Evolutionary conservation across 2,329 filamentous ascomycete genomes (phyloP).

Genomic region (Phialocephala subalpina): DNA sequence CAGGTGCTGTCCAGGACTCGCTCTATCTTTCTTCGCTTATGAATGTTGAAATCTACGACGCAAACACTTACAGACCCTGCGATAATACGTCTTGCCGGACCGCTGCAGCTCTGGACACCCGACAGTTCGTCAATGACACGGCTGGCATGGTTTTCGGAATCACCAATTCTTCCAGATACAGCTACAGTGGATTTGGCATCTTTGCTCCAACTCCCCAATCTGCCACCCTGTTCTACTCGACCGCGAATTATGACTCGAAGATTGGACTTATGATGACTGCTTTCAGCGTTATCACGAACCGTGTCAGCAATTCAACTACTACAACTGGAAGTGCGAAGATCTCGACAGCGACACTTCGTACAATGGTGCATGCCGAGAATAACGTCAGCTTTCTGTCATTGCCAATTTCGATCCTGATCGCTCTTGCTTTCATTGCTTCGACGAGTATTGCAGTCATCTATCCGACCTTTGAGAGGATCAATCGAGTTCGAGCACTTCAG

Average conservation of each 20-base stretch:
- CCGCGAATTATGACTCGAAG: not conserved
- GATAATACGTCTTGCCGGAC: constrained; percentile 2
- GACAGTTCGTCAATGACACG: constrained; percentile 28
- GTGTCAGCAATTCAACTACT: constrained; percentile 34
- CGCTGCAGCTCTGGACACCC: constrained; percentile 17
- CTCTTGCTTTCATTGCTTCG: constrained; percentile 36
- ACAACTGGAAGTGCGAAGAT: constrained; percentile 26
- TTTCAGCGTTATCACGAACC: constrained; percentile 36
- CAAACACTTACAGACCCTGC: not conserved
- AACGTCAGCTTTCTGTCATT: constrained; percentile 23
- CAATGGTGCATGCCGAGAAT: constrained; percentile 26
- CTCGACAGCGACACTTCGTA: constrained; percentile 24
- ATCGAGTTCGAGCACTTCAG: constrained; percentile 38
- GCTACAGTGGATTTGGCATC: constrained; percentile 30
- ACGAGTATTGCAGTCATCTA: constrained; percentile 39
- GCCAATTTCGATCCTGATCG: constrained; percentile 34
- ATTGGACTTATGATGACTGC: constrained; percentile 19
- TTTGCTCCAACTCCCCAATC: constrained; percentile 32
- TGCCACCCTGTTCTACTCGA: constrained; percentile 32
- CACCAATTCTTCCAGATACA: constrained; percentile 18
- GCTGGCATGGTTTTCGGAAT: constrained; percentile 31
- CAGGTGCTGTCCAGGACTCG: constrained; percentile 29
- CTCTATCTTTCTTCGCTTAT: constrained; percentile 22
- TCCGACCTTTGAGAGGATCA: constrained; percentile 37
- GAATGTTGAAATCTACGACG: not conserved